Evolutionary conservation across 306 rosid genomes (phyloP).

Genomic region (Gastrolobium bilobum): DNA sequence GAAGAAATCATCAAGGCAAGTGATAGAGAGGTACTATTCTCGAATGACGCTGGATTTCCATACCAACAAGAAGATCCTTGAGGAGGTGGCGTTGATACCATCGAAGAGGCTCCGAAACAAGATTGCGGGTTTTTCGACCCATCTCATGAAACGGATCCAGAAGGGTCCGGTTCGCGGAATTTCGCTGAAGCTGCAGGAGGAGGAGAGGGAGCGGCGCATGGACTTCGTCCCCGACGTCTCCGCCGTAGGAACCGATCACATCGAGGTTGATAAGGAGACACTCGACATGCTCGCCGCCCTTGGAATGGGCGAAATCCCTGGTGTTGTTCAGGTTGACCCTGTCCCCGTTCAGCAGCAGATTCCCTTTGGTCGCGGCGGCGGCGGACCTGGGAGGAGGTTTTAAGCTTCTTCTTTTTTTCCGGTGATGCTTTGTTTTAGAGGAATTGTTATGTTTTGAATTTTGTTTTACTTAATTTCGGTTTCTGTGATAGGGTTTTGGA

Average conservation of each 20-base stretch:
- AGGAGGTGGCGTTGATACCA: slow-evolving; percentile 70
- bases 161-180: slow-evolving; percentile 78
- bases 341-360: slow-evolving; percentile 41
- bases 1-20: slow-evolving; percentile 78
- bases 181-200: slow-evolving; percentile 79
- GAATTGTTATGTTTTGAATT: background rate
- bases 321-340: slow-evolving; percentile 59
- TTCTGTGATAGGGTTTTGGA: background rate
- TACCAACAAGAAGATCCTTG: slow-evolving; percentile 68
- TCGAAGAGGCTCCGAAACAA: slow-evolving; percentile 75
- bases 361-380: slow-evolving; percentile 54
- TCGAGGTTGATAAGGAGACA: slow-evolving; percentile 72
- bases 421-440: background rate
- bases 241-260: slow-evolving; percentile 56
- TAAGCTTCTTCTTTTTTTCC: background rate
- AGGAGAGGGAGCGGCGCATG: slow-evolving; percentile 78
- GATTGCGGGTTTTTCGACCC: slow-evolving; percentile 76
- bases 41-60: slow-evolving; percentile 73
- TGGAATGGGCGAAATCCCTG: slow-evolving; percentile 63
- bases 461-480: background rate
- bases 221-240: slow-evolving; percentile 73
- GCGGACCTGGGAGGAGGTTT: slow-evolving; percentile 62
- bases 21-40: slow-evolving; percentile 68
- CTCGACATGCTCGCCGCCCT: slow-evolving; percentile 67
- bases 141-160: slow-evolving; percentile 77